Base-by-base conservation (phyloP, 306 rosid genomes). In the Astragalus glycyphyllos region DNA sequence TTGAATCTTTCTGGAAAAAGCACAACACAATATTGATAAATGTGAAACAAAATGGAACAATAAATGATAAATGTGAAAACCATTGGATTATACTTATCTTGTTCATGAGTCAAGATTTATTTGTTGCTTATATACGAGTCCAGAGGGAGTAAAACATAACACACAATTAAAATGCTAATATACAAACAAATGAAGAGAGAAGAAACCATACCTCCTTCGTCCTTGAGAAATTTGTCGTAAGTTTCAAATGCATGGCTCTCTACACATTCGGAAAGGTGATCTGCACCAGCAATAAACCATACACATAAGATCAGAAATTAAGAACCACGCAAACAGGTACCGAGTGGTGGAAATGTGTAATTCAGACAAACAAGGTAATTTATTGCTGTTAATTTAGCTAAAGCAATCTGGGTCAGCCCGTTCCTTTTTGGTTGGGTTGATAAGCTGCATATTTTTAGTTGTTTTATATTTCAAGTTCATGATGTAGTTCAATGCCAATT, bases 191-290 rank as follows among this genome's bases (percentile, higher is more conserved):
- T 10, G 17, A 26, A 70, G 40, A 58, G 12, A 31, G 55, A 69
- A 75, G 47, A 38, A 38, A 38, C 48, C 29, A 11, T 86, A 91
- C 99, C 97, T 94, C 90, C 97, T 79, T 74, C 83, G 41, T 71
- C 90, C 80, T 91, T 89, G 79, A 94, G 60, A 83, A 87, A 91
- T 76, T 91, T 89, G 90, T 91, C 99, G 12, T 94, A 94, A 46
- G 97, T 94, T 78, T 87, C 86, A 84, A 57, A 89, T 44, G 99
- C 99, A 82, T 94, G 97, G 73, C 35, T 78, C 83, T 94, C 99
- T 68, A 94, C 99, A 37, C 92, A 83, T 91, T 94, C 97, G 49
- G 99, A 94, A 40, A 94, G 86, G 82, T 94, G 99, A 87, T 94
- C 97, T 94, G 97, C 89, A 74, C 58, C 5, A 72, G 79, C 32